Percentiles rank a stretch among this genome's conserved stretches.
Conservation (phyloP, 2,329 filamentous ascomycete species). For the Byssochlamys sp. region DNA sequence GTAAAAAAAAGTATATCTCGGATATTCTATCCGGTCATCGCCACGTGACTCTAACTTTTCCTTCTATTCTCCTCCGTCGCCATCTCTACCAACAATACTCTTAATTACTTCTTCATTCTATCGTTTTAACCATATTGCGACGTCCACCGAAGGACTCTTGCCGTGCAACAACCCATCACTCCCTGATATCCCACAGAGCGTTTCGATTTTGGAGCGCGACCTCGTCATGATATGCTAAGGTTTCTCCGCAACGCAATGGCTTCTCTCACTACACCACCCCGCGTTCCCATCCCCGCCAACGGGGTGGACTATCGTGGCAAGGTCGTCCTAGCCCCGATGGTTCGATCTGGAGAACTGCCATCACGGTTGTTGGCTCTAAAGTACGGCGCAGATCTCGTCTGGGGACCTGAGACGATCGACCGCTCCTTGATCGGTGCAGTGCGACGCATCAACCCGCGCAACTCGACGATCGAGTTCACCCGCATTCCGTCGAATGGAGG, state of each 20-base stretch:
- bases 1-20: no score
- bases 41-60: slow-evolving; percentile 11
- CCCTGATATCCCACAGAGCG: slow-evolving; percentile 3
- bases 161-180: not conserved
- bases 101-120: not conserved
- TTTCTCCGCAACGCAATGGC: slow-evolving; percentile 48
- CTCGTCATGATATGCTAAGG: slow-evolving; percentile 32
- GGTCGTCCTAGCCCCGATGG: slow-evolving; percentile 93
- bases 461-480: slow-evolving; percentile 75
- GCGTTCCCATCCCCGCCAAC: slow-evolving; percentile 72
- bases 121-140: not conserved
- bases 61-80: not conserved
- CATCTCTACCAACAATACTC: not conserved
- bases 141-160: not conserved
- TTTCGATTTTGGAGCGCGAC: not conserved
- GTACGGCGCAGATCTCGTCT: slow-evolving; percentile 93
- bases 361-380: slow-evolving; percentile 79
- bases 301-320: slow-evolving; percentile 92
- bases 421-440: slow-evolving; percentile 79
- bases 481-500: slow-evolving; percentile 63
- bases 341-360: slow-evolving; percentile 89
- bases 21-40: slow-evolving; percentile 5
- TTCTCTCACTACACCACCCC: slow-evolving; percentile 40
- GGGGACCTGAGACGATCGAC: slow-evolving; percentile 95
- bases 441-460: slow-evolving; percentile 64